Evolutionary conservation across 805 yeast species (phyloP).

Genomic region (Yarrowia sp.): DNA sequence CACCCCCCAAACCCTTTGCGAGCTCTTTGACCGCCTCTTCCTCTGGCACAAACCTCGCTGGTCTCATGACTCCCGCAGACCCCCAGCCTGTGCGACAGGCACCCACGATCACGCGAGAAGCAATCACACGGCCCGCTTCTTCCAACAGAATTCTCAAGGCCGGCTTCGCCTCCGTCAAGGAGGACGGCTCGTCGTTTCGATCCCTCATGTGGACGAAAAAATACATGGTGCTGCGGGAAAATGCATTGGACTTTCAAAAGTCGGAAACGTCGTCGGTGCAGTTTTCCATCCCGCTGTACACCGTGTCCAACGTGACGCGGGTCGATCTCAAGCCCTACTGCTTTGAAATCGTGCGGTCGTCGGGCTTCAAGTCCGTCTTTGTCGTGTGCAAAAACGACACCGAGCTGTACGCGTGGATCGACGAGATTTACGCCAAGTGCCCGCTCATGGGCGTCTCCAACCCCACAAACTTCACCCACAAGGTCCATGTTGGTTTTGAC

Average conservation of each 20-base stretch:
- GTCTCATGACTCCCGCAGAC: neutral
- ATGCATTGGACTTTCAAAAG: slow-evolving; percentile 76
- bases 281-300: slow-evolving; percentile 59
- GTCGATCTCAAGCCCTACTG: slow-evolving; percentile 78
- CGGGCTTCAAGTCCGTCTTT: slow-evolving; percentile 65
- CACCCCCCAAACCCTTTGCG: slow-evolving; percentile 26
- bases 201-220: slow-evolving; percentile 93
- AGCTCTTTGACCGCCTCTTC: neutral
- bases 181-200: slow-evolving; percentile 75
- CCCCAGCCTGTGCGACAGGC: neutral
- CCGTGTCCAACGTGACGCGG: slow-evolving; percentile 68
- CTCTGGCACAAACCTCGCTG: slow-evolving; percentile 4
- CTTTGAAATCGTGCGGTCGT: slow-evolving; percentile 67
- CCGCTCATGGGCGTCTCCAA: slow-evolving; percentile 69
- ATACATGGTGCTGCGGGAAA: slow-evolving; percentile 77
- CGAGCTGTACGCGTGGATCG: slow-evolving; percentile 89
- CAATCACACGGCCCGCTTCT: slow-evolving; percentile 23
- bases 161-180: slow-evolving; percentile 93
- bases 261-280: slow-evolving; percentile 47
- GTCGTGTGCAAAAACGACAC: slow-evolving; percentile 78
- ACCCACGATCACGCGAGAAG: slow-evolving; percentile 15
- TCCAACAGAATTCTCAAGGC: slow-evolving; percentile 49
- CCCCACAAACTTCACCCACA: slow-evolving; percentile 94
- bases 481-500: slow-evolving; percentile 93
- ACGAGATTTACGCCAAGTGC: slow-evolving; percentile 65